Conservation (phyloP, 495 filamentous ascomycete genomes). For the Aspergillus carlsbadensis region DNA sequence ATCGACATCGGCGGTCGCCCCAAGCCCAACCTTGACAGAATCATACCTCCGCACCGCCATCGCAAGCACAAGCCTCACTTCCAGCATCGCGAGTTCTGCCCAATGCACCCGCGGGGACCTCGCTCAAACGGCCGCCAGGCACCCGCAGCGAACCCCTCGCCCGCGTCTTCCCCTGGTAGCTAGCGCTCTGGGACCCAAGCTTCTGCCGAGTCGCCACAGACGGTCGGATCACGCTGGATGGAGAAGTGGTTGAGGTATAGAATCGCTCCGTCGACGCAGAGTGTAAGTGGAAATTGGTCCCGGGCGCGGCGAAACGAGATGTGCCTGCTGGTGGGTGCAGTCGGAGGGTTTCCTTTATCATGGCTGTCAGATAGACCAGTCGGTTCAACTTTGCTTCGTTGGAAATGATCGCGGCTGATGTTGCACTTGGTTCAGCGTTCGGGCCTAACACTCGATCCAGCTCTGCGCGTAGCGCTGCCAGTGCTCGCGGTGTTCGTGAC, state of each 20-base stretch:
- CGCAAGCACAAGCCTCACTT: conserved; percentile 42
- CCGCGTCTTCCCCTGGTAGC: conserved; percentile 13
- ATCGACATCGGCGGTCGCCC: conserved; percentile 28
- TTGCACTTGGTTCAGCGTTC: conserved; percentile 17
- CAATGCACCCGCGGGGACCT: conserved; percentile 51
- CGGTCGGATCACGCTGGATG: conserved; percentile 21
- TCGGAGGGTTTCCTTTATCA: conserved; percentile 50
- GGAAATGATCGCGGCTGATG: conserved; percentile 3
- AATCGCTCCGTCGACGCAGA: conserved; percentile 28
- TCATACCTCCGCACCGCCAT: conserved; percentile 37
- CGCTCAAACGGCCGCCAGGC: conserved; percentile 48
- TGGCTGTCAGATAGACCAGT: conserved; percentile 42
- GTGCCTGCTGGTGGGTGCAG: conserved; percentile 42
- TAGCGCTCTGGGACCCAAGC: conserved; percentile 26
- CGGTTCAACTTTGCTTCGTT: conserved; percentile 28
- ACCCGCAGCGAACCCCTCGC: conserved; percentile 21
- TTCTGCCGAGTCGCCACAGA: conserved; percentile 20
- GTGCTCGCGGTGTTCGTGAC: conserved; percentile 38
- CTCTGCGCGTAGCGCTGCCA: conserved; percentile 40
- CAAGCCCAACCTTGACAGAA: conserved; percentile 45
- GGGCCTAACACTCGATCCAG: conserved; percentile 39
- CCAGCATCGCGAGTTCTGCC: conserved; percentile 47
- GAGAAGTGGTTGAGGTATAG: conserved; percentile 27
- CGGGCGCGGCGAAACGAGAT: conserved; percentile 33
- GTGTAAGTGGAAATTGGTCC: conserved; percentile 24